Percentiles rank a stretch among this genome's conserved stretches.
Evolutionary conservation across 805 yeast species (phyloP).

Genomic region (Komagataella ulmi): DNA sequence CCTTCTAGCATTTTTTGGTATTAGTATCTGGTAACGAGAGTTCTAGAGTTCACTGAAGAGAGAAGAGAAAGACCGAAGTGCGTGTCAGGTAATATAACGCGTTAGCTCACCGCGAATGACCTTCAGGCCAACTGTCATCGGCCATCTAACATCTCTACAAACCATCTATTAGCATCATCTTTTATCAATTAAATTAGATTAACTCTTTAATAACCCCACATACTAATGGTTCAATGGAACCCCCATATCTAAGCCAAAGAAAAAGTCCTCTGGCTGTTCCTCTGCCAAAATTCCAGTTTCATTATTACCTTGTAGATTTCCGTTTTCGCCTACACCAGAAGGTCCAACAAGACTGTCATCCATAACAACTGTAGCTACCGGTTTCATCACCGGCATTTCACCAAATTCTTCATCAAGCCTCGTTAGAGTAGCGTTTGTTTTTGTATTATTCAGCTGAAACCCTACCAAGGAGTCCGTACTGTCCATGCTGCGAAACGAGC

Average conservation of each 20-base stretch:
- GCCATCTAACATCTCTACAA: background rate
- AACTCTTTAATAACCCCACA: background rate
- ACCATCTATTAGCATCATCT: background rate
- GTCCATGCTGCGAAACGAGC: constrained; percentile 13
- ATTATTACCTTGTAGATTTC: background rate
- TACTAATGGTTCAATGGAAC: background rate
- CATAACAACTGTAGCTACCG: background rate
- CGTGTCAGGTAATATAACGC: background rate
- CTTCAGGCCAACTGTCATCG: background rate
- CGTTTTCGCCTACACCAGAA: background rate
- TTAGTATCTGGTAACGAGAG: background rate
- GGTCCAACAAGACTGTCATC: background rate
- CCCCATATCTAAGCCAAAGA: background rate
- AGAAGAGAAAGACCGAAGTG: background rate
- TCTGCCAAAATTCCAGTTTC: background rate
- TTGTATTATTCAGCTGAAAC: constrained; percentile 14
- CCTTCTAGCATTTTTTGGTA: constrained; percentile 75
- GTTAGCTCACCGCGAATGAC: background rate
- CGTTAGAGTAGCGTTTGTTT: constrained; percentile 15
- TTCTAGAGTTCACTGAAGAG: background rate
- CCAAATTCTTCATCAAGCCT: background rate
- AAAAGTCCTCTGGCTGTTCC: background rate
- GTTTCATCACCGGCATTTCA: background rate
- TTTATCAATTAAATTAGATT: background rate
- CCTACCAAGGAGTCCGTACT: constrained; percentile 12